Base-by-base conservation (phyloP, 2,329 filamentous ascomycete genomes). In the Aspergillus sp. region DNA sequence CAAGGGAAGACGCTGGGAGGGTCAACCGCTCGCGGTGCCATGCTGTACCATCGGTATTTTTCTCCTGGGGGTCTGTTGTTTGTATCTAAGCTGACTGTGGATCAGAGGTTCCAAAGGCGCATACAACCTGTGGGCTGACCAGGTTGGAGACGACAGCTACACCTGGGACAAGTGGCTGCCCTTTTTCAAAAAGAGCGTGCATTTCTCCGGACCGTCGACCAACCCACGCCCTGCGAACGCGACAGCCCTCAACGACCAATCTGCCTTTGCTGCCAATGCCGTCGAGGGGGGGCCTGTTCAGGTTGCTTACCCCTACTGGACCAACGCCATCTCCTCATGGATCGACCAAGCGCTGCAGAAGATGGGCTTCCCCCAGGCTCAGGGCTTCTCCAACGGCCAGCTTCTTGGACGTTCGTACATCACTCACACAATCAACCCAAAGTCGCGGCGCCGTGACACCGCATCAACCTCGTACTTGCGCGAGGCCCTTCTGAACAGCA, bases 61-160 rank as follows among this genome's bases (percentile, higher is more conserved):
- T n/a, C n/a, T n/a, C n/a, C n/a, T n/a, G n/a, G n/a, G n/a, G n/a
- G n/a, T n/a, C n/a, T n/a, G n/a, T n/a, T n/a, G n/a, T n/a, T n/a
- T n/a, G n/a, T n/a, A n/a, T n/a, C n/a, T n/a, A n/a, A n/a, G n/a
- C n/a, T n/a, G n/a, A 60, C 55, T 2, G 40, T 37, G 10, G 52
- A 44, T 5, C n/a, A n/a, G n/a, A 46, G 48, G 11, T 46, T 57
- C 34, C 44, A 55, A 30, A 34, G 34, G 29, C n/a, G n/a, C n/a
- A n/a, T n/a, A n/a, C n/a, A n/a, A n/a, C n/a, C n/a, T n/a, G n/a
- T 63, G 60, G 60, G 58, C 57, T 1, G 47, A 61, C 26, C 40
- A 48, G 19, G 56, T 61, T 5, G 53, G 42, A 3, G 59, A 63
- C 28, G 29, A 46, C n/a, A 51, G 43, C 33, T 58, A 52, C 29